Evolutionary conservation across 2,329 filamentous ascomycete species (phyloP).

Genomic region (Ophiobolus disseminans): DNA sequence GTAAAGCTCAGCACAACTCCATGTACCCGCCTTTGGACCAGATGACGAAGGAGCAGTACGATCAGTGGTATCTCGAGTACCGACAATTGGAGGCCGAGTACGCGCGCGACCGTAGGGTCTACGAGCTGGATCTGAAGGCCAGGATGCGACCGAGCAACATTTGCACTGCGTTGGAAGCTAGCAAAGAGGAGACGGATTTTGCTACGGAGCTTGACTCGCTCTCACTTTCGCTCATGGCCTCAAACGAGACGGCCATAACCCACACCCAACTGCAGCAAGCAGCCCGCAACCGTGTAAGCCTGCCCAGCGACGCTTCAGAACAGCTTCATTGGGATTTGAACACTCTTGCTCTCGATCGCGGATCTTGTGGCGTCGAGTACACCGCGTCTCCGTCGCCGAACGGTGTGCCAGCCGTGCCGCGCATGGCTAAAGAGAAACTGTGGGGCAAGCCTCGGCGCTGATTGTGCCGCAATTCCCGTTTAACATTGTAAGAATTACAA

Average conservation of each 20-base stretch:
- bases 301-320: conserved; percentile 43
- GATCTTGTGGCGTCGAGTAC: conserved; percentile 44
- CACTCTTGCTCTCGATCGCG: conserved; percentile 39
- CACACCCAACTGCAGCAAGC: conserved; percentile 12
- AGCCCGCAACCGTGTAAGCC: conserved; percentile 27
- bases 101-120: conserved; percentile 30
- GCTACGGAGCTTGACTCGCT: conserved; percentile 41
- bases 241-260: conserved; percentile 20
- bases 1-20: conserved; percentile 36
- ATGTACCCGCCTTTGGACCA: conserved; percentile 34
- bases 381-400: conserved; percentile 22
- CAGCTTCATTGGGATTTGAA: conserved; percentile 47
- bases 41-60: conserved; percentile 43
- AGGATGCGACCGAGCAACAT: conserved; percentile 38
- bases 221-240: conserved; percentile 37
- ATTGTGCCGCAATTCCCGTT: no score
- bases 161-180: conserved; percentile 38
- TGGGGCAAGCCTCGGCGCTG: conserved; percentile 30
- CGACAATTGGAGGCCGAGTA: conserved; percentile 37
- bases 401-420: conserved; percentile 12
- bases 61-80: conserved; percentile 40
- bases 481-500: no score
- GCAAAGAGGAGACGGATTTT: conserved; percentile 40
- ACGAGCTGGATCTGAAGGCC: conserved; percentile 33
- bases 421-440: conserved; percentile 29